These are phyloP conservation scores for Schizophyllum commune DNA, from an alignment of 1,284 basidiomycete species.

Conservation along the genomic window DNA sequence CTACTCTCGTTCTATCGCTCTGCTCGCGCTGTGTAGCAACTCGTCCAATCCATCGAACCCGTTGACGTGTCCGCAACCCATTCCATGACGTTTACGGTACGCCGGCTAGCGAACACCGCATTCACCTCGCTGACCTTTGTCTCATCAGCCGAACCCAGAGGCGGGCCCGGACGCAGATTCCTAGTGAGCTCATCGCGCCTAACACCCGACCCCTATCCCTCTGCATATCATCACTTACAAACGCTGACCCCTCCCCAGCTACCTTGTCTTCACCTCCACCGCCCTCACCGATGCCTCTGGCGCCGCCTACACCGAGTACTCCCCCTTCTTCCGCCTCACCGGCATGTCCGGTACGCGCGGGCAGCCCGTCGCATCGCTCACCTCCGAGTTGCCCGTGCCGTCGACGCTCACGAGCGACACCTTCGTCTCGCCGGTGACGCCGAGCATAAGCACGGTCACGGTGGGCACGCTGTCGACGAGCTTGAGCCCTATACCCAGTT, in stretches of 20 bases:
- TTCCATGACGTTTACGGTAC: slow-evolving; percentile 48
- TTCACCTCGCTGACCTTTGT: slow-evolving; percentile 1
- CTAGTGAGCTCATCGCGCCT: slow-evolving; percentile 35
- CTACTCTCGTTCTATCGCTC: background rate
- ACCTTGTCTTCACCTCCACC: slow-evolving; percentile 49
- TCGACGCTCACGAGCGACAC: slow-evolving; percentile 22
- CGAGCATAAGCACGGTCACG: slow-evolving; percentile 23
- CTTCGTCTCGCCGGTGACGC: slow-evolving; percentile 12
- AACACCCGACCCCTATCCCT: background rate
- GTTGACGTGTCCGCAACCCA: slow-evolving; percentile 49
- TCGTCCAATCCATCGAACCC: slow-evolving; percentile 40
- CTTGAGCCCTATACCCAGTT: slow-evolving; percentile 5
- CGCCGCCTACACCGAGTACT: slow-evolving; percentile 37
- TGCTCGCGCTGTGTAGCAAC: slow-evolving; percentile 27
- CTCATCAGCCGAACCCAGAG: slow-evolving; percentile 30
- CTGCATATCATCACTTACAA: background rate
- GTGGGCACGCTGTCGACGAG: slow-evolving; percentile 28
- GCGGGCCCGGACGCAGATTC: slow-evolving; percentile 46
- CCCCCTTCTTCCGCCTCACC: slow-evolving; percentile 45
- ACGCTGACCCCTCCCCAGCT: slow-evolving; percentile 30
- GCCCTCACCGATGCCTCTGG: slow-evolving; percentile 24
- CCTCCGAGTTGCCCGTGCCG: slow-evolving; percentile 39
- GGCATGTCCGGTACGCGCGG: slow-evolving; percentile 53
- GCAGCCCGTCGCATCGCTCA: slow-evolving; percentile 39
- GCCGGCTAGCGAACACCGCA: slow-evolving; percentile 10